Evolutionary conservation across 768 basidiomycete species (phyloP).

Genomic region (Mycena indigotica): DNA sequence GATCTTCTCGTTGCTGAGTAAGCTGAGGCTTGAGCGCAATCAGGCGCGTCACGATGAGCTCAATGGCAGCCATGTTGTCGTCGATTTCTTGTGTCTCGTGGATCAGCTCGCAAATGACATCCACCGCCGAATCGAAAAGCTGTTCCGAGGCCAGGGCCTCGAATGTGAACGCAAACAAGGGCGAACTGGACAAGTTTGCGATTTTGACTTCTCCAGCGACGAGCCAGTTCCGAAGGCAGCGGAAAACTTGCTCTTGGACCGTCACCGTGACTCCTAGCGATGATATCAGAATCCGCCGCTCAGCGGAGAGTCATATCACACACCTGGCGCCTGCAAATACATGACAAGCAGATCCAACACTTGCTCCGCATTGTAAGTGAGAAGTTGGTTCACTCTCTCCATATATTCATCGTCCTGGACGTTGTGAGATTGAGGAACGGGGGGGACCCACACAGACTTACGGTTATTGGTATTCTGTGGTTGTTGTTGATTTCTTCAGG

Average conservation of each 20-base stretch:
- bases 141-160: conserved; percentile 80
- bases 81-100: conserved; percentile 98
- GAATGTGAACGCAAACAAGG: conserved; percentile 82
- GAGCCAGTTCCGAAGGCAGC: conserved; percentile 87
- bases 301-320: conserved; percentile 28
- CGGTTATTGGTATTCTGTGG: conserved; percentile 84
- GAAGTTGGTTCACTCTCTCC: conserved; percentile 58
- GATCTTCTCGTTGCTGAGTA: conserved; percentile 64
- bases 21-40: conserved; percentile 72
- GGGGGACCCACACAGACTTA: conserved; percentile 43
- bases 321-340: conserved; percentile 89
- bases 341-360: conserved; percentile 79
- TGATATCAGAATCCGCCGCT: conserved; percentile 3
- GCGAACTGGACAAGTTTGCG: conserved; percentile 64
- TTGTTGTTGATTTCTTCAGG: conserved; percentile 89
- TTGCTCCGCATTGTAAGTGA: conserved; percentile 68
- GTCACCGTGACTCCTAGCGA: conserved; percentile 74
- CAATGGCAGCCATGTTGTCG: conserved; percentile 87
- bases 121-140: conserved; percentile 92
- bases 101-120: conserved; percentile 90
- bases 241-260: conserved; percentile 82
- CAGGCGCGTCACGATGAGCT: conserved; percentile 85
- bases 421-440: conserved; percentile 1
- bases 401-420: conserved; percentile 74
- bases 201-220: conserved; percentile 80